phyloP scores from a whole-genome alignment of 176 grass and related monocot species.

The Triticum turgidum region DNA sequence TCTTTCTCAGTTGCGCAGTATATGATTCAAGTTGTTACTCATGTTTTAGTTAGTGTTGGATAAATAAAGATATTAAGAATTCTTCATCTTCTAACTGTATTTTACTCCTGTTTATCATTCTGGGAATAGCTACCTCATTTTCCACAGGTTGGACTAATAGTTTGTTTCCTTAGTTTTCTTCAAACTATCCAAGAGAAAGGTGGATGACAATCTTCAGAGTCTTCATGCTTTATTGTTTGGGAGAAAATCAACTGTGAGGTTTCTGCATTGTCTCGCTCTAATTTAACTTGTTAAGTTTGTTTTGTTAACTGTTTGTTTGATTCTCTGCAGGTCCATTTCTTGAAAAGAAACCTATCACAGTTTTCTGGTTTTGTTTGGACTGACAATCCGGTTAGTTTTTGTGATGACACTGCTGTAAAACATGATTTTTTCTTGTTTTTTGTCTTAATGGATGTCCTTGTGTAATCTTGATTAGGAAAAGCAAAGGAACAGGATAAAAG shows the following conservation, averaged over 20 bases:
- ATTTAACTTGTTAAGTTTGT: background rate
- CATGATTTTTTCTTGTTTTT: background rate
- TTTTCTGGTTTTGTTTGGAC: constrained; percentile 98
- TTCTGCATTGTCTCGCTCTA: background rate
- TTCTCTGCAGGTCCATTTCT: constrained; percentile 58
- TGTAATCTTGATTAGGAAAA: constrained; percentile 69
- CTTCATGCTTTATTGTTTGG: constrained; percentile 85
- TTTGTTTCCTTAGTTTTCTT: constrained; percentile 70
- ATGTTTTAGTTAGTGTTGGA: background rate
- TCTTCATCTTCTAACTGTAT: background rate
- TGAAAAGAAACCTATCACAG: constrained; percentile 90
- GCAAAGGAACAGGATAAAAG: constrained; percentile 61
- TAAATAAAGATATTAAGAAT: background rate
- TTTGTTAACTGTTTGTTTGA: constrained; percentile 20
- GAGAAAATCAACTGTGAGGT: constrained; percentile 74
- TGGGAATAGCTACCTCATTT: background rate
- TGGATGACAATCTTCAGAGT: constrained; percentile 70
- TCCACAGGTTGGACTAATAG: background rate
- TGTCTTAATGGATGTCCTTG: background rate
- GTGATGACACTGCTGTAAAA: background rate
- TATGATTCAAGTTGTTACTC: background rate
- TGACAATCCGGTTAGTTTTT: constrained; percentile 62
- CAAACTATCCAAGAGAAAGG: constrained; percentile 90
- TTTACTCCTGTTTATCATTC: background rate
- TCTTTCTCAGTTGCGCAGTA: background rate